A percentile compares a stretch with the other conserved stretches of the same genome.
Conservation (phyloP, 371 early-diverging fungal species). For the Syncephalastrum contaminatum region DNA sequence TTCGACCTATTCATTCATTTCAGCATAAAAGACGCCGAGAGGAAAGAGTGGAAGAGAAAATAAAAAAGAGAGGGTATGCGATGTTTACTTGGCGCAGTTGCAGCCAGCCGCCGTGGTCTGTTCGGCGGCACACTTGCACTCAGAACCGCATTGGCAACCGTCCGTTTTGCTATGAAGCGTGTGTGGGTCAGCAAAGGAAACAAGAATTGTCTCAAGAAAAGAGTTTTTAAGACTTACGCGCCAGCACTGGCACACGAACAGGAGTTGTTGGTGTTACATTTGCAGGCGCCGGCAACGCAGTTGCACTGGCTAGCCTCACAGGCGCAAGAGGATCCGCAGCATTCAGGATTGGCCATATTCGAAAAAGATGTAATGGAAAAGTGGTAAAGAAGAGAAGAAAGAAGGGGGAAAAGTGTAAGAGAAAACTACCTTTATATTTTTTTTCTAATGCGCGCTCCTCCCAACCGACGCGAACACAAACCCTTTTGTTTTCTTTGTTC, state of each 20-base stretch:
- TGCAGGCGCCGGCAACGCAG: not conserved
- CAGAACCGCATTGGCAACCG: constrained; percentile 1
- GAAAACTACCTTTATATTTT: not conserved
- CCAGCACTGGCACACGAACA: not conserved
- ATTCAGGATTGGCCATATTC: not conserved
- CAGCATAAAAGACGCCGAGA: too few species aligned
- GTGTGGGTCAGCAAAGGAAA: too few species aligned
- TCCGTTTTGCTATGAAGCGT: not conserved
- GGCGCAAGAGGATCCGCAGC: constrained; percentile 2
- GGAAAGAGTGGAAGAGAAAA: too few species aligned
- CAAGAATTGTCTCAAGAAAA: not conserved
- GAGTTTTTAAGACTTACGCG: not conserved
- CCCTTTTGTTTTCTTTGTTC: too few species aligned
- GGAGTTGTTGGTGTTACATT: not conserved
- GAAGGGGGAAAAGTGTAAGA: not conserved
- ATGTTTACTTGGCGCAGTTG: too few species aligned
- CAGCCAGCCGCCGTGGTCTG: too few species aligned
- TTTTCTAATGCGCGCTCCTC: too few species aligned
- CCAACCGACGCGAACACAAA: too few species aligned
- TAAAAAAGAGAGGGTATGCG: too few species aligned
- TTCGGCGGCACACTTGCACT: not conserved
- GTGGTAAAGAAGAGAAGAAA: not conserved
- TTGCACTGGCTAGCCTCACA: not conserved
- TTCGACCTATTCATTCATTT: too few species aligned
- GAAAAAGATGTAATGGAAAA: not conserved